Percentiles rank a stretch among this genome's conserved stretches.
Conservation (phyloP, 768 basidiomycete species). For the Xerocomus potaroensis region DNA sequence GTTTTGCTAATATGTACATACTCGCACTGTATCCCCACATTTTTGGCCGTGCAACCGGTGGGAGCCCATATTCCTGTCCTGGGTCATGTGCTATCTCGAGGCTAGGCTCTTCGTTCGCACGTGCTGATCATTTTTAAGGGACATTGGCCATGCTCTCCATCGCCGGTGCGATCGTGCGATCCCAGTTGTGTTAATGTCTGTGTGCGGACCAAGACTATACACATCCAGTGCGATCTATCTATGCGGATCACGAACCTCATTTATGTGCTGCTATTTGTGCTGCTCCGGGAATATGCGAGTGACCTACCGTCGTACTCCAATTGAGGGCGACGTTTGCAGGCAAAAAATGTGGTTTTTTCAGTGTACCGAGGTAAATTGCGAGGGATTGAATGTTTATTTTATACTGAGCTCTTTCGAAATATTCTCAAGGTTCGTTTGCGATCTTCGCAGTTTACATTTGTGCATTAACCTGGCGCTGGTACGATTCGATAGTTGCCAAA, state of each 20-base stretch:
- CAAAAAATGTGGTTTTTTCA: slow-evolving; percentile 54
- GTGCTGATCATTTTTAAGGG: slow-evolving; percentile 37
- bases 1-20: no score
- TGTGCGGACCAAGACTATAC: slow-evolving; percentile 48
- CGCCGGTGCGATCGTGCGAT: no score
- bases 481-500: slow-evolving; percentile 37
- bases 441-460: no score
- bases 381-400: no score
- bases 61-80: slow-evolving; percentile 36
- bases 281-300: slow-evolving; percentile 48
- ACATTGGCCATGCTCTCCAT: slow-evolving; percentile 42
- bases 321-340: slow-evolving; percentile 61
- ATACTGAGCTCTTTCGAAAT: slow-evolving; percentile 30
- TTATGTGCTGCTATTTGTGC: slow-evolving; percentile 40
- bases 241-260: slow-evolving; percentile 59
- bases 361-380: slow-evolving; percentile 49
- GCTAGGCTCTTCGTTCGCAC: slow-evolving; percentile 19
- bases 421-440: slow-evolving; percentile 42
- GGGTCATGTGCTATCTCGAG: slow-evolving; percentile 41
- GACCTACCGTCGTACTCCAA: slow-evolving; percentile 51
- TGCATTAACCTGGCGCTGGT: background rate
- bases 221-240: slow-evolving; percentile 45
- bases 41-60: slow-evolving; percentile 40
- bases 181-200: slow-evolving; percentile 50
- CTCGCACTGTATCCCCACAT: no score